Conservation (phyloP, 441 rosid genomes). For the Daphne laureola region DNA sequence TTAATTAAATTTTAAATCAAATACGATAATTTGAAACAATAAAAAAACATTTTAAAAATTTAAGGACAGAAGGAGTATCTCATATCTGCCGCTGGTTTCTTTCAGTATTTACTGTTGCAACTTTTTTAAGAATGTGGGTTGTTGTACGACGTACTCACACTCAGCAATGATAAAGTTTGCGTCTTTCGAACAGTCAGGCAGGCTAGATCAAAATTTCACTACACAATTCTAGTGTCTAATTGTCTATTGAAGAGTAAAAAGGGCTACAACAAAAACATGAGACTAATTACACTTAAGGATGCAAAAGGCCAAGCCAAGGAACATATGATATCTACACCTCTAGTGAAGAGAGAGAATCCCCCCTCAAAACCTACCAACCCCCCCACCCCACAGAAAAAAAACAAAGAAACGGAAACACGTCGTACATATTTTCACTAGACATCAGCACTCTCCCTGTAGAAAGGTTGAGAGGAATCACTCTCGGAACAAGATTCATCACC, state of each 20-base stretch:
- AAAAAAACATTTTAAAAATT: too few species aligned
- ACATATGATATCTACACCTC: constrained; percentile 27
- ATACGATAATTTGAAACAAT: too few species aligned
- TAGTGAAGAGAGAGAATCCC: too few species aligned
- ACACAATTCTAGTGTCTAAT: background rate
- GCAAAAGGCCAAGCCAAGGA: constrained; percentile 17
- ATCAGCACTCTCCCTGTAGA: too few species aligned
- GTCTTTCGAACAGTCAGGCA: background rate
- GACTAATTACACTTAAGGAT: constrained; percentile 29
- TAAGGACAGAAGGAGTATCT: too few species aligned
- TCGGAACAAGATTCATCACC: constrained; percentile 16
- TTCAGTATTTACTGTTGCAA: too few species aligned
- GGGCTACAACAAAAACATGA: constrained; percentile 3
- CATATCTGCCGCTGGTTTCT: too few species aligned
- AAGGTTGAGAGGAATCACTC: constrained; percentile 4
- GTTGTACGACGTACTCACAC: too few species aligned
- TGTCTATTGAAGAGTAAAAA: background rate
- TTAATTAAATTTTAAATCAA: too few species aligned
- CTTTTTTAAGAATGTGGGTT: too few species aligned
- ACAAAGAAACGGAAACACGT: background rate
- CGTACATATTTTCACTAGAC: background rate
- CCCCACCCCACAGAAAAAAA: too few species aligned
- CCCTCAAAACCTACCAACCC: constrained; percentile 11
- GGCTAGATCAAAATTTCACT: too few species aligned
- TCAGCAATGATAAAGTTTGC: background rate